Conservation (phyloP, 495 filamentous ascomycete species). For the Annulohypoxylon moriforme region DNA sequence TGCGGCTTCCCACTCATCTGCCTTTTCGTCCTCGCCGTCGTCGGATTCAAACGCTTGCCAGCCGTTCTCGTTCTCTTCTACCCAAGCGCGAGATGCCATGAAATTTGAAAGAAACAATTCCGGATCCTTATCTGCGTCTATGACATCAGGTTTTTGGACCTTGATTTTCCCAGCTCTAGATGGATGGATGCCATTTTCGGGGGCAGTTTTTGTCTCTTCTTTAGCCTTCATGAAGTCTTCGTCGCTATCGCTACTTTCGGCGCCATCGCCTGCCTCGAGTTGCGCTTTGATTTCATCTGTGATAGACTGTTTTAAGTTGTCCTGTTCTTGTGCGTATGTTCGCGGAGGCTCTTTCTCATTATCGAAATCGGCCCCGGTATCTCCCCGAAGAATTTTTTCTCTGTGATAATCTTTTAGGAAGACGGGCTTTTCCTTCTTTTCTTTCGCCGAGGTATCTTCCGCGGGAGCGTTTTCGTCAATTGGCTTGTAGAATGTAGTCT, state of each 20-base stretch:
- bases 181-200: conserved; percentile 56
- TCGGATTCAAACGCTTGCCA: conserved; percentile 90
- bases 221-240: conserved; percentile 75
- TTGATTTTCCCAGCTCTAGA: conserved; percentile 61
- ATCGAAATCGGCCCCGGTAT: conserved; percentile 66
- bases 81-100: conserved; percentile 88
- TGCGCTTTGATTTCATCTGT: conserved; percentile 82
- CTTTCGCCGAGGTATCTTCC: conserved; percentile 43
- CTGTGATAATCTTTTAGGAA: conserved; percentile 91
- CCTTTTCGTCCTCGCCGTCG: conserved; percentile 82
- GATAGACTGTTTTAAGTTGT: conserved; percentile 77
- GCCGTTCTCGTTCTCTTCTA: conserved; percentile 66
- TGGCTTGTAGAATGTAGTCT: conserved; percentile 77
- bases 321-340: conserved; percentile 89
- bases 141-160: conserved; percentile 69
- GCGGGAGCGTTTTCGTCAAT: conserved; percentile 64
- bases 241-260: conserved; percentile 72
- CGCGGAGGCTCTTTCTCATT: conserved; percentile 64
- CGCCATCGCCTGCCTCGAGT: conserved; percentile 55
- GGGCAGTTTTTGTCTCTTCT: conserved; percentile 45
- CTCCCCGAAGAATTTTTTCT: conserved; percentile 77
- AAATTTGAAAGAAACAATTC: conserved; percentile 92
- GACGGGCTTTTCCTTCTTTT: conserved; percentile 83
- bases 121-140: conserved; percentile 88
- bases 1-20: conserved; percentile 89